Conservation (phyloP, 768 basidiomycete species). For the Pholiota conissans region DNA sequence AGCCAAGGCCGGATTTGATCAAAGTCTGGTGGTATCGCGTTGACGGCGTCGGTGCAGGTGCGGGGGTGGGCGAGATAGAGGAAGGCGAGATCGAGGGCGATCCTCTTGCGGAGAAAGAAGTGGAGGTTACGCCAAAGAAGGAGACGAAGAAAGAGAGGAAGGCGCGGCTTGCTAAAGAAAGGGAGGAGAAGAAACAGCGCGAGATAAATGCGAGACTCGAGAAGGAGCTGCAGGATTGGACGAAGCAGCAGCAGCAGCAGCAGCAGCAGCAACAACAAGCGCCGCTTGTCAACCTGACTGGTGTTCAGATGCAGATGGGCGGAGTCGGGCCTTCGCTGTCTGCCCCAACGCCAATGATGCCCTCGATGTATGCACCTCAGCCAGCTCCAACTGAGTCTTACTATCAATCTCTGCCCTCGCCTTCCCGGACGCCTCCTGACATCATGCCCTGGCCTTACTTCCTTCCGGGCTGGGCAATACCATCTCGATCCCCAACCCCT, state of each 20-base stretch:
- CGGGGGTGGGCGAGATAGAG: conserved; percentile 45
- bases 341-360: not conserved
- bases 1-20: conserved; percentile 43
- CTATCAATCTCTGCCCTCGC: too few relatives aligned
- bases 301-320: not conserved
- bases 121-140: conserved; percentile 26
- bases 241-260: conserved; percentile 5
- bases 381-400: too few relatives aligned
- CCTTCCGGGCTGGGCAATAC: not conserved
- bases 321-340: not conserved
- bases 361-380: not conserved
- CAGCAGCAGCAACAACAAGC: not conserved
- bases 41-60: conserved; percentile 37
- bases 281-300: not conserved
- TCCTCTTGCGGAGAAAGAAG: conserved; percentile 28
- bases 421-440: not conserved
- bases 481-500: not conserved
- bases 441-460: too few relatives aligned
- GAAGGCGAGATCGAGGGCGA: conserved; percentile 51
- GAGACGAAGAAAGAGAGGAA: conserved; percentile 31
- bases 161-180: conserved; percentile 25
- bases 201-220: not conserved
- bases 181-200: conserved; percentile 23
- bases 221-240: too few relatives aligned
- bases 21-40: conserved; percentile 52